A percentile compares a stretch with the other conserved stretches of the same genome.
phyloP scores from a whole-genome alignment of 108 stramenopile species.

The Pseudonitzschia pungens region DNA sequence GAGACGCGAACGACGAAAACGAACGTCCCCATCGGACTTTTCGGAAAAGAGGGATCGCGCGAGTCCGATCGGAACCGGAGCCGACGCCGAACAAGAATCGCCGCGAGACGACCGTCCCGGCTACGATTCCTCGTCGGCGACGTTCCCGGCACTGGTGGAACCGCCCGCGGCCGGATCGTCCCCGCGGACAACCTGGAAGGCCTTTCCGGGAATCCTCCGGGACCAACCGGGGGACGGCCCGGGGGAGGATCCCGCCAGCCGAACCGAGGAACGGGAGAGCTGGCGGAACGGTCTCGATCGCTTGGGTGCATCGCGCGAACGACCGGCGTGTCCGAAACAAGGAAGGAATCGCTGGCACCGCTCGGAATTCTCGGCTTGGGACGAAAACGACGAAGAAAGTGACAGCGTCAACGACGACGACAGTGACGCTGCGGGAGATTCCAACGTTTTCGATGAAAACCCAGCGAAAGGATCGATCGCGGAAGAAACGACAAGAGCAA shows the following conservation, averaged over 20 bases:
- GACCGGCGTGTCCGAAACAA: not conserved
- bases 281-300: slow-evolving; percentile 9
- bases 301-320: not conserved
- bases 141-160: not conserved
- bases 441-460: not conserved
- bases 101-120: not conserved
- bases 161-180: not conserved
- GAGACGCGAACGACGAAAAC: not conserved
- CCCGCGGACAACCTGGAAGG: not conserved
- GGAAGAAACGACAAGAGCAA: not conserved
- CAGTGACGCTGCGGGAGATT: not conserved
- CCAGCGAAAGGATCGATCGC: not conserved
- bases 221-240: not conserved
- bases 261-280: not conserved
- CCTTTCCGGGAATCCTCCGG: not conserved
- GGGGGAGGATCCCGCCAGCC: not conserved
- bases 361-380: slow-evolving; percentile 1
- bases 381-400: not conserved
- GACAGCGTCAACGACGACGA: not conserved
- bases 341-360: not conserved
- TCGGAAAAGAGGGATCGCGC: too few relatives aligned
- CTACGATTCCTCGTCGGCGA: not conserved
- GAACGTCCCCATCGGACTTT: not conserved
- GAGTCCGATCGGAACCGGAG: not conserved
- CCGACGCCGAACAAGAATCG: not conserved